These are phyloP conservation scores for Epicoccum sorghinum DNA, from an alignment of 2,329 filamentous ascomycete genomes.

Conservation along the genomic window DNA sequence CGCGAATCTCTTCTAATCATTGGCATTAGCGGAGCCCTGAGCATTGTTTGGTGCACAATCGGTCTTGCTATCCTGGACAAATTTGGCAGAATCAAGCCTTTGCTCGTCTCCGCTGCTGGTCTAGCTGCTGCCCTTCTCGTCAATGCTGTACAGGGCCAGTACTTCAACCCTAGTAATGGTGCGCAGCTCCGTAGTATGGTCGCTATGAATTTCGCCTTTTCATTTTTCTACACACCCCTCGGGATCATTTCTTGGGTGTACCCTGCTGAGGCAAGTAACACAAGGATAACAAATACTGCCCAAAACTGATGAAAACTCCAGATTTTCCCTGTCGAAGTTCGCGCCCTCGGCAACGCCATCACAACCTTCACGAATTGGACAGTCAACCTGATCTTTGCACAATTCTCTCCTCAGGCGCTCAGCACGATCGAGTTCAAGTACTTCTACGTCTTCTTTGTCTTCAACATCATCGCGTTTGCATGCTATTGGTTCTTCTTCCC, in stretches of 20 bases:
- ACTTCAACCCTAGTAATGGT: constrained; percentile 43
- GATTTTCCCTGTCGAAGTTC: constrained; percentile 54
- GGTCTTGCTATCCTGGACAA: constrained; percentile 55
- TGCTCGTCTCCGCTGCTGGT: constrained; percentile 54
- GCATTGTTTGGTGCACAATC: constrained; percentile 54
- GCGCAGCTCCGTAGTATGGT: constrained; percentile 53
- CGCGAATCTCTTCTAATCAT: constrained; percentile 58
- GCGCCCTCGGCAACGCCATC: constrained; percentile 51
- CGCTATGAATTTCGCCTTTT: constrained; percentile 57
- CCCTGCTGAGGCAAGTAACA: constrained; percentile 44
- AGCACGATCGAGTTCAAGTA: constrained; percentile 50
- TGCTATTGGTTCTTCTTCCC: constrained; percentile 39
- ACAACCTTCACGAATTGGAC: constrained; percentile 56
- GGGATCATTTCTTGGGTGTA: constrained; percentile 58
- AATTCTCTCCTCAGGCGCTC: constrained; percentile 55
- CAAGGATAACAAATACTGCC: neutral
- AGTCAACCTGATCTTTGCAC: constrained; percentile 56
- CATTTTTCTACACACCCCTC: constrained; percentile 52
- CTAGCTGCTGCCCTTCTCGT: constrained; percentile 42
- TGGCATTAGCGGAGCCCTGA: constrained; percentile 58
- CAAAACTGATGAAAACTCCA: neutral
- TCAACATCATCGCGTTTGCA: constrained; percentile 51
- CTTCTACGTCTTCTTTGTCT: constrained; percentile 53
- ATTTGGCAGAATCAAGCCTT: constrained; percentile 56
- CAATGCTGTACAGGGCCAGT: constrained; percentile 50